Evolutionary conservation across 1,284 basidiomycete genomes (phyloP), one percentile per base, ranked within the genome.

Genomic region (Apiotrichum laibachii): DNA sequence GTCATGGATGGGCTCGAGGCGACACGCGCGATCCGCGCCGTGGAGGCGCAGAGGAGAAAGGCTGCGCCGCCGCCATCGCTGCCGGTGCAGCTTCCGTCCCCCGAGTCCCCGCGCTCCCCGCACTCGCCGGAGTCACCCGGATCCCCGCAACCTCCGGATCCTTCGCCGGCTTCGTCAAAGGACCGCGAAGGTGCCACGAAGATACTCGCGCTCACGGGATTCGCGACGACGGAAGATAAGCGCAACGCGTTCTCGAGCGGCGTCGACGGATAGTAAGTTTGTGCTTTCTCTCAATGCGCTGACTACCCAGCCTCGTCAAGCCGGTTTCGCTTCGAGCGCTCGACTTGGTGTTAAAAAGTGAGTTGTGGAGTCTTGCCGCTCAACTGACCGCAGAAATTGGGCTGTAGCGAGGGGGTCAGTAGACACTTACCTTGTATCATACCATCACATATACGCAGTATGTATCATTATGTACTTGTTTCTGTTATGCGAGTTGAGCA

Each of bases 161-260:
- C 43, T 8, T 13, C 43, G 19, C 19, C 43, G 10, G n/a, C 8
- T 7, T 21, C 45, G 22, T 6, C 45, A n/a, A 44, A 18, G 19
- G 19, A 21, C 5, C 19, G 19, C 19, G 18, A 44, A 21, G 43
- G 12, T n/a, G 43, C 1, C 8, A 10, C 49, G 39, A 86, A 89
- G 65, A 93, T 97, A 56, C 82, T 97, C 57, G 93, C 93, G 9
- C 78, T 98, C 57, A 97, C 94, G 0, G 93, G 93, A 11, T 87
- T 92, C 82, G 94, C 92, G 10, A 90, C 92, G 12, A 79, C 89
- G 2, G 93, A 96, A 72, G 92, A 97, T 75, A 94, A 95, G 77
- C 84, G 90, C 22, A 83, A 86, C 67, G 94, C 93, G 2, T 95
- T 96, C 67, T 87, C 89, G 55, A 90, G 89, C 55, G 93, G 94